These are phyloP conservation scores for Solanum okadae DNA, from an alignment of 257 asterid species.

Conservation along the genomic window DNA sequence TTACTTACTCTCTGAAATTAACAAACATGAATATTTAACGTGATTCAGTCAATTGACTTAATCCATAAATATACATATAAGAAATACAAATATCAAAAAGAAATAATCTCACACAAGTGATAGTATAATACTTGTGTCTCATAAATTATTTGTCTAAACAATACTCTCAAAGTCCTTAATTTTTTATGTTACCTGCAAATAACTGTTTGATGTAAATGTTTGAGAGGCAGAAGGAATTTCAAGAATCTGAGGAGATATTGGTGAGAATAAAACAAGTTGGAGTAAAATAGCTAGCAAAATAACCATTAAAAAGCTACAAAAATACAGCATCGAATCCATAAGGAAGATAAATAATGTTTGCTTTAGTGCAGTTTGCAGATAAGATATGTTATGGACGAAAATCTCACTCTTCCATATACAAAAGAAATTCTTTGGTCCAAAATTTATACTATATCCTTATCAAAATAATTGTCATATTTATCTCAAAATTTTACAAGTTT, in stretches of 20 bases:
- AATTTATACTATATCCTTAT: not conserved
- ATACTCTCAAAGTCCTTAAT: too few relatives aligned
- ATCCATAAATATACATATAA: too few relatives aligned
- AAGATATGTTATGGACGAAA: not conserved
- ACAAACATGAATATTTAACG: not conserved
- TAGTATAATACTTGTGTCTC: too few relatives aligned
- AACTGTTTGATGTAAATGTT: conserved; percentile 26
- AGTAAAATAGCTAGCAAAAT: conserved; percentile 27
- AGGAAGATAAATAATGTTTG: not conserved
- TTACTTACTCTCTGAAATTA: conserved; percentile 35
- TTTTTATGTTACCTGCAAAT: conserved; percentile 31
- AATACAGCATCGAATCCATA: conserved; percentile 3
- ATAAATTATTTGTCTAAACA: too few relatives aligned
- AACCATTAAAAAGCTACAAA: conserved; percentile 16
- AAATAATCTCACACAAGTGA: too few relatives aligned
- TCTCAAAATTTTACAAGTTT: too few relatives aligned
- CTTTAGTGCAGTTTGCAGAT: not conserved
- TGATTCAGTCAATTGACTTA: too few relatives aligned
- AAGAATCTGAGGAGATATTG: conserved; percentile 26
- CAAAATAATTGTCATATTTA: too few relatives aligned
- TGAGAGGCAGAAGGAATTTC: conserved; percentile 24
- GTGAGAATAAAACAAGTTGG: conserved; percentile 25
- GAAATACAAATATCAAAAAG: too few relatives aligned
- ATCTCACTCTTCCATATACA: not conserved
- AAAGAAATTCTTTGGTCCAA: not conserved